Evolutionary conservation across 352 stramenopile genomes (phyloP).

Genomic region (Globisporangium cystogenes): DNA sequence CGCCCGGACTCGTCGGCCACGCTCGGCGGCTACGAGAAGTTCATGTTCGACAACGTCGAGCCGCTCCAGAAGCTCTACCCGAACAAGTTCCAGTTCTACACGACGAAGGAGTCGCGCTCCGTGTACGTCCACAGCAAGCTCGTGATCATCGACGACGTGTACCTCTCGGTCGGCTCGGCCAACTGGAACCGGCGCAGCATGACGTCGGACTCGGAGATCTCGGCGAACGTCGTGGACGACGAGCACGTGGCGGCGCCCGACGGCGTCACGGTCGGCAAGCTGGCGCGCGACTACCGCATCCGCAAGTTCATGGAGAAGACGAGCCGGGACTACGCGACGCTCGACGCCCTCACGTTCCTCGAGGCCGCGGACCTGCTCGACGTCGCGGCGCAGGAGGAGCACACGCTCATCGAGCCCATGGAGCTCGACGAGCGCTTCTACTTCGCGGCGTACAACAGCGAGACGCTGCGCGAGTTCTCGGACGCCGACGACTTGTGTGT

Average conservation of each 20-base stretch:
- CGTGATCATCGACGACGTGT: slow-evolving; percentile 46
- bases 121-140: slow-evolving; percentile 10
- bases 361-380: slow-evolving; percentile 34
- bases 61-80: slow-evolving; percentile 34
- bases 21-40: slow-evolving; percentile 17
- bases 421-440: slow-evolving; percentile 17
- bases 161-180: slow-evolving; percentile 36
- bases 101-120: slow-evolving; percentile 4
- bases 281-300: slow-evolving; percentile 47
- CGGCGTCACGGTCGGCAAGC: slow-evolving; percentile 24
- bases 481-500: slow-evolving; percentile 13
- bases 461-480: slow-evolving; percentile 11
- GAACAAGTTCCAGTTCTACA: slow-evolving; percentile 35
- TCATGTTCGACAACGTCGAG: slow-evolving; percentile 45
- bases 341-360: slow-evolving; percentile 37
- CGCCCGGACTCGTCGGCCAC: slow-evolving; percentile 7
- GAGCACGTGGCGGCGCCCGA: slow-evolving; percentile 18
- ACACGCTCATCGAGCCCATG: slow-evolving; percentile 23
- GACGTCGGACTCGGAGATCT: slow-evolving; percentile 57
- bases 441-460: slow-evolving; percentile 14
- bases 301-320: slow-evolving; percentile 59
- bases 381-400: slow-evolving; percentile 12
- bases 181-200: slow-evolving; percentile 74
- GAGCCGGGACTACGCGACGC: slow-evolving; percentile 21
- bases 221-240: slow-evolving; percentile 43